phyloP scores from a whole-genome alignment of 257 asterid genomes.

The Craterostigma plantagineum region DNA sequence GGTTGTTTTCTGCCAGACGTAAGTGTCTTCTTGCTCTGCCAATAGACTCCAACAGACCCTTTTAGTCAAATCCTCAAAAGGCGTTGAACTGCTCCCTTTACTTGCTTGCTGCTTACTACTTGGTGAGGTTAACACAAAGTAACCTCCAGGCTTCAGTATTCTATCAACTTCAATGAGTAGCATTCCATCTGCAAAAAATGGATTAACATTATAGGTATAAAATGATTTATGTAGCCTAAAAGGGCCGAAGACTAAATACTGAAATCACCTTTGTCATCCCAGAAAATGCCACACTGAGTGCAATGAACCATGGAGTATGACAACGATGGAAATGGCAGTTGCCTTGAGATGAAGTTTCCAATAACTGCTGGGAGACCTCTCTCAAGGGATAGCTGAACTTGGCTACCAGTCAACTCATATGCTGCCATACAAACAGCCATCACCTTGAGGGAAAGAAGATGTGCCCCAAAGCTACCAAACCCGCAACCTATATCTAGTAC shows the following conservation, averaged over 20 bases:
- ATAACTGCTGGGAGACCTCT: slow-evolving; percentile 97
- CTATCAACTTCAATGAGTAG: slow-evolving; percentile 86
- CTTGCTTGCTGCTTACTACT: slow-evolving; percentile 39
- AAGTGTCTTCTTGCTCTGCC: slow-evolving; percentile 76
- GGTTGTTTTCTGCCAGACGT: slow-evolving; percentile 68
- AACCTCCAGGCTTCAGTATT: slow-evolving; percentile 92
- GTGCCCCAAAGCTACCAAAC: slow-evolving; percentile 94
- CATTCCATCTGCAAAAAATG: slow-evolving; percentile 55
- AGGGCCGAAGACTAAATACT: slow-evolving; percentile 7
- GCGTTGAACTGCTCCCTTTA: slow-evolving; percentile 46
- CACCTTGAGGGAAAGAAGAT: slow-evolving; percentile 66
- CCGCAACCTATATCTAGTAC: slow-evolving; percentile 96
- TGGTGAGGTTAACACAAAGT: slow-evolving; percentile 77
- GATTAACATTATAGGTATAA: neutral
- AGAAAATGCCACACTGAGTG: slow-evolving; percentile 78
- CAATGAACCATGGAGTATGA: slow-evolving; percentile 97
- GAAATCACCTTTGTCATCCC: slow-evolving; percentile 79
- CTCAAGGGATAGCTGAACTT: slow-evolving; percentile 91
- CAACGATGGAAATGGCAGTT: slow-evolving; percentile 83
- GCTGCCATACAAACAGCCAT: slow-evolving; percentile 93
- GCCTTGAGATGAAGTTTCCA: slow-evolving; percentile 65
- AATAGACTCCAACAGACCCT: slow-evolving; percentile 74
- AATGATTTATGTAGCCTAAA: neutral
- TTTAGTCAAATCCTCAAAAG: slow-evolving; percentile 44
- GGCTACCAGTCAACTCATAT: slow-evolving; percentile 92